A percentile compares a stretch with the other conserved stretches of the same genome.
Conservation (phyloP, 305 asterid genomes). For the Fraxinus ornus region DNA sequence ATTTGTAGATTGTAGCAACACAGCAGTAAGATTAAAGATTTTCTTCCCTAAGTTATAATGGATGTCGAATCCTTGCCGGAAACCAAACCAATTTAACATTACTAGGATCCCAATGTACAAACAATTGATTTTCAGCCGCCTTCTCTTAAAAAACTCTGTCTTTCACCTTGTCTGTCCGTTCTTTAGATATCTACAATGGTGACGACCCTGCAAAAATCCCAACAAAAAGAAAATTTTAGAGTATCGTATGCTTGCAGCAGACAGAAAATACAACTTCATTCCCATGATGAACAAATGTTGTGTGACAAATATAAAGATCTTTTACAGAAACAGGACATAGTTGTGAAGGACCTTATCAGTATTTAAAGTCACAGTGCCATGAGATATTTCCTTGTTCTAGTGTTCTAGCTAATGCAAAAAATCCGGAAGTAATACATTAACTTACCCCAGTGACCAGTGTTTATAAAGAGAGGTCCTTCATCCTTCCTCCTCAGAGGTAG, state of each 20-base stretch:
- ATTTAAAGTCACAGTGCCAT: not conserved
- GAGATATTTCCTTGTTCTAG: not conserved
- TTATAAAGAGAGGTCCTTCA: slow-evolving; percentile 15
- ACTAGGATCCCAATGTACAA: slow-evolving; percentile 22
- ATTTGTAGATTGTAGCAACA: not conserved
- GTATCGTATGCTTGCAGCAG: not conserved
- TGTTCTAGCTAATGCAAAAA: not conserved
- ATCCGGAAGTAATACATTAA: not conserved
- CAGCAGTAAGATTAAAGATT: slow-evolving; percentile 8
- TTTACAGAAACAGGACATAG: not conserved
- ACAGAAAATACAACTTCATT: not conserved
- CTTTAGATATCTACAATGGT: slow-evolving; percentile 32
- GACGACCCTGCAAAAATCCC: slow-evolving; percentile 29
- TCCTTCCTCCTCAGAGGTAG: slow-evolving; percentile 40
- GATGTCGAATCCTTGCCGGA: slow-evolving; percentile 14
- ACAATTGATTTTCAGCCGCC: slow-evolving; percentile 17
- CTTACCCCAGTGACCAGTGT: slow-evolving; percentile 22
- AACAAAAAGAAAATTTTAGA: not conserved
- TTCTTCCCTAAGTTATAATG: slow-evolving; percentile 2
- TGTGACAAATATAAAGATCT: not conserved
- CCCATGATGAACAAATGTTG: not conserved
- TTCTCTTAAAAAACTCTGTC: slow-evolving; percentile 12
- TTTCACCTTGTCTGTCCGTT: slow-evolving; percentile 20
- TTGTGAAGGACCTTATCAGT: not conserved
- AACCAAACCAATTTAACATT: slow-evolving; percentile 15